A percentile compares a stretch with the other conserved stretches of the same genome.
Evolutionary conservation across 192 early-diverging fungal species (phyloP).

Genomic region (Diversispora epigaea): DNA sequence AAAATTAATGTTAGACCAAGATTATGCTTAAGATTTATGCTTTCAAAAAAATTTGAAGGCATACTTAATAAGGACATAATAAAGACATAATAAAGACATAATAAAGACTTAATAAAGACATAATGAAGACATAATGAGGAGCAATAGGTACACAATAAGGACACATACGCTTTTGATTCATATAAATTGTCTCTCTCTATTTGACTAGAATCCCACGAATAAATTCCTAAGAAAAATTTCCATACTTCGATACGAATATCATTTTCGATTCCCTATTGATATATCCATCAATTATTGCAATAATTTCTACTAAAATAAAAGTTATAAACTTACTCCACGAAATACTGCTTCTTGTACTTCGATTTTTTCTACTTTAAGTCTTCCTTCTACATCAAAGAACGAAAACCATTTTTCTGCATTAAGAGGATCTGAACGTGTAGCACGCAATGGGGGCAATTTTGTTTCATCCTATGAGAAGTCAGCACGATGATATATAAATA

Average conservation of each 20-base stretch:
- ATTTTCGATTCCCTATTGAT: constrained; percentile 66
- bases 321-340: constrained; percentile 44
- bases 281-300: background rate
- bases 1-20: too few species aligned
- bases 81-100: background rate
- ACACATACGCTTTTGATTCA: constrained; percentile 50
- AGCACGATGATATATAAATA: background rate
- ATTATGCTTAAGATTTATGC: too few species aligned
- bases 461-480: constrained; percentile 39
- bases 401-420: constrained; percentile 68
- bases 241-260: constrained; percentile 82
- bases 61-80: background rate
- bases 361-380: constrained; percentile 48
- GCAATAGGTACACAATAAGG: background rate
- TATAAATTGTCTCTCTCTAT: constrained; percentile 63
- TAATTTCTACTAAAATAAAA: background rate
- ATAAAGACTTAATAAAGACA: background rate
- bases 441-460: constrained; percentile 46
- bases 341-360: constrained; percentile 63
- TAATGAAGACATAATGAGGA: background rate
- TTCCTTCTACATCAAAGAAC: constrained; percentile 62
- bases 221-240: constrained; percentile 85
- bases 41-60: too few species aligned
- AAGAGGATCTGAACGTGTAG: constrained; percentile 53
- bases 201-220: constrained; percentile 80